These are phyloP conservation scores for Entomortierella chlamydospora DNA, from an alignment of 192 early-diverging fungal species.

Conservation along the genomic window DNA sequence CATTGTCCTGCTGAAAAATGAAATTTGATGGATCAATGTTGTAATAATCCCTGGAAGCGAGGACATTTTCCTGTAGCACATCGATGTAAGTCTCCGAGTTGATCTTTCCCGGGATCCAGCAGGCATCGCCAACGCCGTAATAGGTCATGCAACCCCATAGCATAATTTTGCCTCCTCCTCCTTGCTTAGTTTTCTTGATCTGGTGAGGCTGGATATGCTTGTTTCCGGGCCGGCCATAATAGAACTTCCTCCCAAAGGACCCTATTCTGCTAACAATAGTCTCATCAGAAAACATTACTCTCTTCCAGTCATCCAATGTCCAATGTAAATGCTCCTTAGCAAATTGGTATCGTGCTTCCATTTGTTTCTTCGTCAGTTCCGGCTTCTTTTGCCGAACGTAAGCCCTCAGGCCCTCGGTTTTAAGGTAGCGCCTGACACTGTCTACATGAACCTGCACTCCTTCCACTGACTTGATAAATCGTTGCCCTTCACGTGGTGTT, in stretches of 20 bases:
- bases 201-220: background rate
- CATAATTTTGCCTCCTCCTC: background rate
- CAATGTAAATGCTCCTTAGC: background rate
- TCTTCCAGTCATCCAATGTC: background rate
- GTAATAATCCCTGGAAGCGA: too few species aligned
- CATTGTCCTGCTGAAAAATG: too few species aligned
- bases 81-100: background rate
- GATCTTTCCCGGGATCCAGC: background rate
- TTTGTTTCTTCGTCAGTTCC: background rate
- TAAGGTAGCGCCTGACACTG: background rate
- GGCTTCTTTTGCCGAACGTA: background rate
- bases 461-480: background rate
- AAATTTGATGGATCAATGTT: too few species aligned
- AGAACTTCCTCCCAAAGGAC: background rate
- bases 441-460: background rate
- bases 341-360: background rate
- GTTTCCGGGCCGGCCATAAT: background rate
- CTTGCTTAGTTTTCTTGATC: background rate
- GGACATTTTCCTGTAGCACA: too few species aligned
- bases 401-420: background rate
- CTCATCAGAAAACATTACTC: background rate
- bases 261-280: background rate
- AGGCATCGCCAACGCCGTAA: background rate
- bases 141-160: too few species aligned
- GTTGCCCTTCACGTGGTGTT: background rate